Evolutionary conservation across 345 rosid species (phyloP).

Genomic region (Populus pruinosa): DNA sequence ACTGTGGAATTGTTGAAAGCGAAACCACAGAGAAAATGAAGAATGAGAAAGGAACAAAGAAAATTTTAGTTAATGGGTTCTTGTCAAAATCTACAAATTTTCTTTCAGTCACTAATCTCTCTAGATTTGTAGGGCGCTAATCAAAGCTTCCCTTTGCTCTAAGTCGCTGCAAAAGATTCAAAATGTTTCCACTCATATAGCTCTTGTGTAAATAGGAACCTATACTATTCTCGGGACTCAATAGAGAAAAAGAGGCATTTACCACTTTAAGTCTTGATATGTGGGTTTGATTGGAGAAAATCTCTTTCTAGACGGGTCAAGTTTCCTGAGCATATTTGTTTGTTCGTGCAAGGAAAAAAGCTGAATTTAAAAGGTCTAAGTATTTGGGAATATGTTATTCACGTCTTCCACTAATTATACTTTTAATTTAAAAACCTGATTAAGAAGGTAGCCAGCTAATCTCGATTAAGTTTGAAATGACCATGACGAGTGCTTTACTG

Average conservation of each 20-base stretch:
- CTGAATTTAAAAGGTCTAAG: constrained; percentile 11
- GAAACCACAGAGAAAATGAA: not conserved
- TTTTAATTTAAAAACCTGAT: not conserved
- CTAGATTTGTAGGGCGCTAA: constrained; percentile 35
- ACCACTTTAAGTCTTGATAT: constrained; percentile 29
- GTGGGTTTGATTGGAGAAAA: constrained; percentile 27
- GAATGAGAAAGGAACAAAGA: constrained; percentile 20
- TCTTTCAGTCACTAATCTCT: constrained; percentile 23
- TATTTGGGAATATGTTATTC: constrained; percentile 15
- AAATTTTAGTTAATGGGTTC: constrained; percentile 29
- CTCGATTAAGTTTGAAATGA: not conserved
- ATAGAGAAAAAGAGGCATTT: constrained; percentile 15
- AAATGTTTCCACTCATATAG: constrained; percentile 40
- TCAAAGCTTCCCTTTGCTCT: constrained; percentile 33
- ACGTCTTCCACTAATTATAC: constrained; percentile 22
- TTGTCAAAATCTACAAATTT: constrained; percentile 36
- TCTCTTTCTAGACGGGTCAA: constrained; percentile 23
- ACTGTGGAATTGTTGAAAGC: constrained; percentile 3
- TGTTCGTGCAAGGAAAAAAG: constrained; percentile 26
- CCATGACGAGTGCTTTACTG: not conserved
- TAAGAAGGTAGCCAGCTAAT: constrained; percentile 7
- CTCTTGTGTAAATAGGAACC: constrained; percentile 20
- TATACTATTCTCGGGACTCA: constrained; percentile 4
- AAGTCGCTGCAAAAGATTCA: constrained; percentile 50
- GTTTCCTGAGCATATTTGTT: constrained; percentile 26